Evolutionary conservation across 2,329 filamentous ascomycete species (phyloP).

Genomic region (Cladosporium sp.): DNA sequence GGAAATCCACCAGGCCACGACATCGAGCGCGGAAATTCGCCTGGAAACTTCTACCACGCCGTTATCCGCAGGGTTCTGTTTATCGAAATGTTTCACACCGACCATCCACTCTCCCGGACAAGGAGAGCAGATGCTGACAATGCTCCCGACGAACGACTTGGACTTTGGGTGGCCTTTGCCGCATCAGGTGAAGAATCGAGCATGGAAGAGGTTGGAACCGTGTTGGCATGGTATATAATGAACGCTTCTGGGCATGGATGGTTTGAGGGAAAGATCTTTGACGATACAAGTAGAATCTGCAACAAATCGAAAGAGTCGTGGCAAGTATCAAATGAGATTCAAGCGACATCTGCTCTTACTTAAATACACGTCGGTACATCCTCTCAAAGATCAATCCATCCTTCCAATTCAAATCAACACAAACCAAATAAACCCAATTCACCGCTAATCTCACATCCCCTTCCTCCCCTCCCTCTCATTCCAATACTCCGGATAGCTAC

Average conservation of each 20-base stretch:
- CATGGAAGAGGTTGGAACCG: not conserved
- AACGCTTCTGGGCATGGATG: not conserved
- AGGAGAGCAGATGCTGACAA: not conserved
- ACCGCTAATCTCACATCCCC: not conserved
- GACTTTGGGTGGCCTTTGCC: not conserved
- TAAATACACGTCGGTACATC: not conserved
- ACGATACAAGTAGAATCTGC: not conserved
- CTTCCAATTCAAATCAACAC: not conserved
- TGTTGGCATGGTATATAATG: not conserved
- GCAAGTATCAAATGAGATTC: not conserved
- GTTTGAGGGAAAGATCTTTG: not conserved
- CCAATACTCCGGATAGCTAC: not conserved
- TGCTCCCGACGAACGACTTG: not conserved
- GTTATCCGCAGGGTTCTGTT: not conserved
- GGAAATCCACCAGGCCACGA: not conserved
- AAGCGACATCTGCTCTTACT: not conserved
- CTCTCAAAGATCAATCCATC: not conserved
- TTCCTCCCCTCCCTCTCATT: not conserved
- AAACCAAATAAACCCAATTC: not conserved
- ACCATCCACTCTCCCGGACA: not conserved
- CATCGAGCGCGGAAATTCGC: not conserved
- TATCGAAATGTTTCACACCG: not conserved
- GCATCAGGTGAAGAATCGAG: not conserved
- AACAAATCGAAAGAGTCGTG: not conserved
- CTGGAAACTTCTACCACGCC: not conserved